Percentiles rank a stretch among this genome's conserved stretches.
Evolutionary conservation across 306 rosid genomes (phyloP).

Genomic region (Phaseolus lunatus): DNA sequence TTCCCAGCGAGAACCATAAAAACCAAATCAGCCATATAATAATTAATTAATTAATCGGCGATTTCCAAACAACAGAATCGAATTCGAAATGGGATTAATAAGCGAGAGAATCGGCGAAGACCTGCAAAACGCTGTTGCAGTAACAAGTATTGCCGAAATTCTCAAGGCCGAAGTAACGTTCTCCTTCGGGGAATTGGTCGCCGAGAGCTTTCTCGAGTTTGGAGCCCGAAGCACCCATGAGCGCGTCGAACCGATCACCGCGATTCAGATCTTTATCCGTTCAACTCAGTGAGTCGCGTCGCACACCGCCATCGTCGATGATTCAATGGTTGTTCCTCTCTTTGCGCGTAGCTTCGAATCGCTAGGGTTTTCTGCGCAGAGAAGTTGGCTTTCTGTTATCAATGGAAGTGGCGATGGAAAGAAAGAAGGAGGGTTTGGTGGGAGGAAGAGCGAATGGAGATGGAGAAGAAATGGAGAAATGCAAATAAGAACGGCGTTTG

Average conservation of each 20-base stretch:
- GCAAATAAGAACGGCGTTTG: conserved; percentile 1
- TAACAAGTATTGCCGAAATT: conserved; percentile 98
- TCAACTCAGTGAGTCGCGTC: conserved; percentile 50
- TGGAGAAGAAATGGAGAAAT: conserved; percentile 11
- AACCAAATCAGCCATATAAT: neutral
- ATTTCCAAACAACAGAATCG: conserved; percentile 12
- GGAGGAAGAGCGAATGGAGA: conserved; percentile 24
- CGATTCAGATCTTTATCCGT: conserved; percentile 61
- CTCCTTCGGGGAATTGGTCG: conserved; percentile 99
- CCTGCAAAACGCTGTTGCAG: conserved; percentile 99
- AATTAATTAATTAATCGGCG: neutral
- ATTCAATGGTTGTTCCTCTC: conserved; percentile 17
- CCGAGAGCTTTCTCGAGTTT: conserved; percentile 99
- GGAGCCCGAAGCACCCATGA: conserved; percentile 98
- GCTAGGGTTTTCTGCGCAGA: conserved; percentile 44
- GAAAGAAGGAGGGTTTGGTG: conserved; percentile 47
- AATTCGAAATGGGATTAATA: neutral
- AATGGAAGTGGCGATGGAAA: neutral
- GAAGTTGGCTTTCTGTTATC: conserved; percentile 16
- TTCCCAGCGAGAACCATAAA: neutral
- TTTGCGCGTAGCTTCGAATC: conserved; percentile 26
- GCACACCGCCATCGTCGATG: conserved; percentile 30
- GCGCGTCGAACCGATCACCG: conserved; percentile 46
- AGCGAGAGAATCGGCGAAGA: neutral
- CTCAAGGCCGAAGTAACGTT: conserved; percentile 94